Percentiles rank a stretch among this genome's conserved stretches.
These are phyloP conservation scores for Gynochthodes officinalis DNA, from an alignment of 257 asterid species.

Conservation along the genomic window DNA sequence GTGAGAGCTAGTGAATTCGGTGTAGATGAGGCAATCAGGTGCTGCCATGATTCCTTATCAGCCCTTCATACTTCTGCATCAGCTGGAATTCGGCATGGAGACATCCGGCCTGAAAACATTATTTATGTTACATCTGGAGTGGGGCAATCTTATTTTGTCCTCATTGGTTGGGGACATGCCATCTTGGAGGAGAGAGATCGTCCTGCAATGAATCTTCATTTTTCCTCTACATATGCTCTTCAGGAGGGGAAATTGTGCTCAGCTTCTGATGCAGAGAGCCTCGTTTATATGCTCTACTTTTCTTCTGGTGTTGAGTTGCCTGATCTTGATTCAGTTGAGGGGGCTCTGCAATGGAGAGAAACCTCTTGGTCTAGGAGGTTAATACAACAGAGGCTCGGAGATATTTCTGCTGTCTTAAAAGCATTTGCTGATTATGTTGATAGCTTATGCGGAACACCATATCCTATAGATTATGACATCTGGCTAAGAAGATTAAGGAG, in stretches of 20 bases:
- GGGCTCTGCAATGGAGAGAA: constrained; percentile 96
- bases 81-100: constrained; percentile 93
- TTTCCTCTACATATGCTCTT: constrained; percentile 91
- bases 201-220: constrained; percentile 84
- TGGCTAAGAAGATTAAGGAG: constrained; percentile 81
- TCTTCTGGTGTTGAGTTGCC: constrained; percentile 75
- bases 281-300: constrained; percentile 80
- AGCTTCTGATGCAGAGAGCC: constrained; percentile 96
- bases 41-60: constrained; percentile 92
- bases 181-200: constrained; percentile 94
- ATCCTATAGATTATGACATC: constrained; percentile 81
- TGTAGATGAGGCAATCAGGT: constrained; percentile 65
- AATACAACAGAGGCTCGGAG: constrained; percentile 96
- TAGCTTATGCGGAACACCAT: constrained; percentile 95
- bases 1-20: constrained; percentile 66
- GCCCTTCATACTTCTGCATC: constrained; percentile 69
- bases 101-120: constrained; percentile 83
- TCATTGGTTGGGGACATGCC: constrained; percentile 97
- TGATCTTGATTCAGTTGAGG: constrained; percentile 88
- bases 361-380: constrained; percentile 90
- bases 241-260: constrained; percentile 93
- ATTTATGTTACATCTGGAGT: constrained; percentile 52
- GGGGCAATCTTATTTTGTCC: constrained; percentile 54
- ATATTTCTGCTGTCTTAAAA: constrained; percentile 86
- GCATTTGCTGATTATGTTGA: constrained; percentile 98